A percentile compares a stretch with the other conserved stretches of the same genome.
These are phyloP conservation scores for Hansfordia pulvinata DNA, from an alignment of 2,329 filamentous ascomycete species.

Conservation along the genomic window DNA sequence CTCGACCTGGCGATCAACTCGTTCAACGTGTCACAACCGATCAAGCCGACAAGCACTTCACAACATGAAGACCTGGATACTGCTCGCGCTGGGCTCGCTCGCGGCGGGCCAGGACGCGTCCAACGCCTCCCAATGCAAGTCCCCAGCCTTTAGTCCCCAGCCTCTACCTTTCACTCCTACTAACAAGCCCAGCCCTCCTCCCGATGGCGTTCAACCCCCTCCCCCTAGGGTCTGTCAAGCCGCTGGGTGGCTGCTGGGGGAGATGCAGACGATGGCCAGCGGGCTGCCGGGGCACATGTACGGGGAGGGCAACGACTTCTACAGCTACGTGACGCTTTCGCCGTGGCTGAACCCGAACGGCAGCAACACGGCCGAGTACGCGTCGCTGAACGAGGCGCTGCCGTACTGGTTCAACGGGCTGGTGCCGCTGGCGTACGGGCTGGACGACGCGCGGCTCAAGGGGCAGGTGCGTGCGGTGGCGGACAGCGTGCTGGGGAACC, in stretches of 20 bases:
- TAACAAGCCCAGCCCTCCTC: too few relatives aligned
- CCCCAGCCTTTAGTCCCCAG: too few relatives aligned
- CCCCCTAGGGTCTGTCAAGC: too few relatives aligned
- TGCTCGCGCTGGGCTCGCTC: too few relatives aligned
- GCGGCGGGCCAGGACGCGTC: too few relatives aligned
- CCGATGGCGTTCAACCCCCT: too few relatives aligned
- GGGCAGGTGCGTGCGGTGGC: constrained; percentile 26
- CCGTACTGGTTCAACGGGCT: constrained; percentile 49
- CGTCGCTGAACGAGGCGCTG: constrained; percentile 37
- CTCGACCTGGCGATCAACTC: too few relatives aligned
- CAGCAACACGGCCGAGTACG: constrained; percentile 37
- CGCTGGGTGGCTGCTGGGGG: constrained; percentile 39
- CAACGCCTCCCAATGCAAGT: too few relatives aligned
- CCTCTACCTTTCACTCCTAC: too few relatives aligned
- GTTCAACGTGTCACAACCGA: too few relatives aligned
- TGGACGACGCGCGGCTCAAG: constrained; percentile 32
- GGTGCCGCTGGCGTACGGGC: constrained; percentile 38
- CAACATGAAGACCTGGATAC: too few relatives aligned
- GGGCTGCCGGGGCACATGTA: constrained; percentile 38
- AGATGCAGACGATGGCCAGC: constrained; percentile 31
- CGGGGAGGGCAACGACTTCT: constrained; percentile 28
- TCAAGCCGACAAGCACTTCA: too few relatives aligned
- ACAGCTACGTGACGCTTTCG: constrained; percentile 33
- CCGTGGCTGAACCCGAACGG: constrained; percentile 29
- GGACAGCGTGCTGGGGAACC: constrained; percentile 26